These are phyloP conservation scores for Arthroderma uncinatum DNA, from an alignment of 2,329 filamentous ascomycete genomes.

Conservation along the genomic window DNA sequence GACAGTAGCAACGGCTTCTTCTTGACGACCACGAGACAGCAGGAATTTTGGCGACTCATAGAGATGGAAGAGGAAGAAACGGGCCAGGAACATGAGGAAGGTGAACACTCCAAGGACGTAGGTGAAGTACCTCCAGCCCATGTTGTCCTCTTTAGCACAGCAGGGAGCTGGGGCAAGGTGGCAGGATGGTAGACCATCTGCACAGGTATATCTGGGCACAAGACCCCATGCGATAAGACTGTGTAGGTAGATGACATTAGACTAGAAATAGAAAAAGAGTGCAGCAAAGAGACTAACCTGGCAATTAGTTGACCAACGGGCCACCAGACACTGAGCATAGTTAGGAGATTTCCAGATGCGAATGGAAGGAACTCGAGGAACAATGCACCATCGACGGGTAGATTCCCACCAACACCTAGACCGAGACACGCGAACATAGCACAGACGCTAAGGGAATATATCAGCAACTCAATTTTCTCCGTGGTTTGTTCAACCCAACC, in stretches of 20 bases:
- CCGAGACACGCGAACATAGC: conserved; percentile 51
- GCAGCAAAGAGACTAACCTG: conserved; percentile 19
- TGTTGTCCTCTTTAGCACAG: conserved; percentile 45
- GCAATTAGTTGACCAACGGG: conserved; percentile 67
- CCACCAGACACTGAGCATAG: conserved; percentile 79
- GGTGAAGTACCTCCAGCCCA: conserved; percentile 66
- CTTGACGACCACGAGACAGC: conserved; percentile 61
- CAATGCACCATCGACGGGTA: conserved; percentile 67
- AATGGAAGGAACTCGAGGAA: conserved; percentile 77
- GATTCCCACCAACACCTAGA: conserved; percentile 61
- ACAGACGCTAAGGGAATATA: conserved; percentile 37
- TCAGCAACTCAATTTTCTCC: not conserved
- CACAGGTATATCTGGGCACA: conserved; percentile 55
- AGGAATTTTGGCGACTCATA: conserved; percentile 81
- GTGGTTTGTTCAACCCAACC: not conserved
- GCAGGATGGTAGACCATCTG: conserved; percentile 24
- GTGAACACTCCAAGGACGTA: conserved; percentile 61
- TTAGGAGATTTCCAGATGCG: conserved; percentile 60
- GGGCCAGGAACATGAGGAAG: conserved; percentile 63
- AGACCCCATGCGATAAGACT: conserved; percentile 59
- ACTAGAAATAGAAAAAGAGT: not conserved
- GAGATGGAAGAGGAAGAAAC: conserved; percentile 69
- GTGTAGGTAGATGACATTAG: not conserved
- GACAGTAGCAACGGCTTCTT: conserved; percentile 68
- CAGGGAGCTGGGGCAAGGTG: conserved; percentile 21